Evolutionary conservation across 768 basidiomycete genomes (phyloP), one percentile per base, ranked within the genome.

Genomic region (Lentinula guzmanii): DNA sequence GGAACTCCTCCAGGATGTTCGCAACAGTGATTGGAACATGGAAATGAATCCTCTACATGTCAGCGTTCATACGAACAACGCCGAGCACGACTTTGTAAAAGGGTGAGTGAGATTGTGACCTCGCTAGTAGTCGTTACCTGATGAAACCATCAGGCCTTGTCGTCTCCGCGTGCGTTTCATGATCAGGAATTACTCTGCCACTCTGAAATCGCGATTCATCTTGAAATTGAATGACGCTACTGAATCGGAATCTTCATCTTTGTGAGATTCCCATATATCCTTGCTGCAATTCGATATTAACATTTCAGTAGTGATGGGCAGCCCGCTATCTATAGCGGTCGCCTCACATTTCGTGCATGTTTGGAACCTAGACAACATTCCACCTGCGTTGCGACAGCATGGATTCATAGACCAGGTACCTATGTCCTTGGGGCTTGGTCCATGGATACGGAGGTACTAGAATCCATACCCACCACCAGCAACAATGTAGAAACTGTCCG

Each of bases 1-100:
- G 65, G 84, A 86, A 55, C 74, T 95, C 35, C 68, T 95, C 56
- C 77, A 84, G 54, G 84, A 86, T 8, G 80, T 97, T 45, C 77
- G 84, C 39, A 72, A 77, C 4, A 87, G 87, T 62, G 85, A 89
- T 70, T 89, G 94, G 85, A 93, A 93, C 64, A 67, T 72, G 13
- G 91, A 95, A 72, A 88, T 84, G 78, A 84, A 94, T 68, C 93
- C 94, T 6, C 61, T 90, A 2, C 77, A 81, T 6, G 75, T 90
- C 37, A 72, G 72, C 2, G 65, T 86, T n/a, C 72, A 78, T 58
- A 79, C 72, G n/a, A 62, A 67, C 41, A 66, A 76, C 5, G 63
- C 83, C 24, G 67, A 72, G 51, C 89, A 93, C 67, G 84, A 92
- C 70, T 95, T 95, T 65, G 72, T 74, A 1, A 63, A 72, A 60